A percentile compares a stretch with the other conserved stretches of the same genome.
Conservation (phyloP, 768 basidiomycete species). For the Mycena albidolilacea region DNA sequence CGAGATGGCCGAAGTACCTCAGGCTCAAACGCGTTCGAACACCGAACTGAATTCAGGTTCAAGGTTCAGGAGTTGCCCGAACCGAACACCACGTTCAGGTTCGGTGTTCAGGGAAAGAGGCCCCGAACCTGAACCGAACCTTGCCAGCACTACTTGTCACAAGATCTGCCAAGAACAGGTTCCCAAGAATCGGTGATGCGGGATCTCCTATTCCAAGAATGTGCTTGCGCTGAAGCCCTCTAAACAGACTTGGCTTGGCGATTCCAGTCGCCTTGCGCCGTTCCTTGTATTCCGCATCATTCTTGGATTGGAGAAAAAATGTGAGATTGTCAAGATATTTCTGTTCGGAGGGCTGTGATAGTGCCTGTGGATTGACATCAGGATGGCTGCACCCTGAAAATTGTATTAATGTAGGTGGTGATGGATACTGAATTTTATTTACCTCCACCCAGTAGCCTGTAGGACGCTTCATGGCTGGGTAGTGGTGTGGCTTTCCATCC, state of each 20-base stretch:
- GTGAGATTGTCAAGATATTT: neutral
- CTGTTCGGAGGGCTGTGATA: neutral
- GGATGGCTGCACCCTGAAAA: neutral
- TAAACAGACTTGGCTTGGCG: slow-evolving; percentile 46
- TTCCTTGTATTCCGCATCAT: slow-evolving; percentile 22
- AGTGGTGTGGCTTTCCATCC: slow-evolving; percentile 33
- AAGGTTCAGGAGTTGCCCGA: too few species aligned
- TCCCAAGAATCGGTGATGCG: too few species aligned
- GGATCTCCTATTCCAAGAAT: slow-evolving; percentile 38
- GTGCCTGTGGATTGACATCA: neutral
- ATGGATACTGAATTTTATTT: too few species aligned
- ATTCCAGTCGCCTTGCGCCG: slow-evolving; percentile 45
- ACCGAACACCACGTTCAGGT: too few species aligned
- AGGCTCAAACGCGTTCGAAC: too few species aligned
- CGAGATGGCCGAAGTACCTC: too few species aligned
- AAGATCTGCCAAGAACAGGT: too few species aligned
- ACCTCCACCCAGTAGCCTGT: neutral
- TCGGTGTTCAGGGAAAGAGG: too few species aligned
- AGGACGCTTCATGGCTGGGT: slow-evolving; percentile 33
- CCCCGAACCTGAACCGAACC: too few species aligned
- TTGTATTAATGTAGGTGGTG: too few species aligned
- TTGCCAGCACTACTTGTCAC: too few species aligned
- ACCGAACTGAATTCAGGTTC: too few species aligned
- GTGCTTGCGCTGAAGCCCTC: slow-evolving; percentile 38
- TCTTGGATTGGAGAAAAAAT: slow-evolving; percentile 9